These are phyloP conservation scores for Hygrophorus pudorinus DNA, from an alignment of 768 basidiomycete genomes.

Conservation along the genomic window DNA sequence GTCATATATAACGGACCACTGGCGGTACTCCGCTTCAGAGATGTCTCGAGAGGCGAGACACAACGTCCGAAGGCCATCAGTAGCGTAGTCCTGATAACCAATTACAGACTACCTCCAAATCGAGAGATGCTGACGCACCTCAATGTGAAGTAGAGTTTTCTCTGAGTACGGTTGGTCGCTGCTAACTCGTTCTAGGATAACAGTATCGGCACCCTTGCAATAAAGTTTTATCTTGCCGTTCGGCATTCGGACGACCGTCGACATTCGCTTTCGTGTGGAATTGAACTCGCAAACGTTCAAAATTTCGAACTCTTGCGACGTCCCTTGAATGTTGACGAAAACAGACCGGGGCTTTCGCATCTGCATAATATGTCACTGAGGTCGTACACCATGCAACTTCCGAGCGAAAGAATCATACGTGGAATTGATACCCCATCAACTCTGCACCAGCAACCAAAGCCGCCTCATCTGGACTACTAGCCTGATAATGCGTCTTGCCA, in stretches of 20 bases:
- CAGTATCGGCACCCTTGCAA: conserved; percentile 96
- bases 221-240: conserved; percentile 91
- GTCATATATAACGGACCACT: conserved; percentile 84
- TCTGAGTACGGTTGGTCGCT: conserved; percentile 80
- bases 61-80: conserved; percentile 93
- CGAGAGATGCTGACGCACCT: conserved; percentile 36
- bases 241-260: conserved; percentile 79
- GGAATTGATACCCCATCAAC: conserved; percentile 84
- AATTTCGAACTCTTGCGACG: conserved; percentile 73
- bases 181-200: conserved; percentile 88
- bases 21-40: conserved; percentile 78
- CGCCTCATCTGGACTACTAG: conserved; percentile 96
- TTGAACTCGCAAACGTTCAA: conserved; percentile 99
- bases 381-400: not conserved
- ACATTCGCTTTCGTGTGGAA: conserved; percentile 96
- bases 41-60: conserved; percentile 94
- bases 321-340: conserved; percentile 73
- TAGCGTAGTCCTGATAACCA: conserved; percentile 73
- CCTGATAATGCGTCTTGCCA: conserved; percentile 90
- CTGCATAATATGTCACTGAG: conserved; percentile 28
- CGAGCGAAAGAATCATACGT: conserved; percentile 44
- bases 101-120: not conserved
- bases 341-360: conserved; percentile 94
- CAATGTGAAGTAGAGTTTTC: conserved; percentile 80
- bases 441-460: conserved; percentile 94